Evolutionary conservation across 2,329 filamentous ascomycete species (phyloP).

Genomic region (Penicillium hordei): DNA sequence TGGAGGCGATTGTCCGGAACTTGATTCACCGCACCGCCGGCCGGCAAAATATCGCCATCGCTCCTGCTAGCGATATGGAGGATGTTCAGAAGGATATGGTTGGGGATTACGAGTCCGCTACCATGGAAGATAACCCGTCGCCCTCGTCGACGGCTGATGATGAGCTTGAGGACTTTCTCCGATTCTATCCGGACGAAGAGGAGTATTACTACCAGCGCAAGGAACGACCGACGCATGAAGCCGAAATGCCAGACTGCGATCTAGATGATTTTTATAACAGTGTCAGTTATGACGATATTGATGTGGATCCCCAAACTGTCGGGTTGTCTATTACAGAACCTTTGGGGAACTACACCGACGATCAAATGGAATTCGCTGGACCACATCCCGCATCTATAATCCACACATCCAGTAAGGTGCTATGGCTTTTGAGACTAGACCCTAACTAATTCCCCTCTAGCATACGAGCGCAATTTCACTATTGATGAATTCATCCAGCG

Average conservation of each 20-base stretch:
- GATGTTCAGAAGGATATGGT: conserved; percentile 21
- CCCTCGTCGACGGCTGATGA: conserved; percentile 22
- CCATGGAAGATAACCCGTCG: conserved; percentile 16
- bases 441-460: conserved; percentile 18
- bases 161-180: conserved; percentile 35
- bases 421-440: background rate
- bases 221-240: conserved; percentile 9
- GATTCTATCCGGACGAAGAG: conserved; percentile 34
- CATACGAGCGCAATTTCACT: conserved; percentile 43
- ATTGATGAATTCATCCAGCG: conserved; percentile 46
- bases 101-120: conserved; percentile 27
- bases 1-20: conserved; percentile 22
- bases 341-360: conserved; percentile 15
- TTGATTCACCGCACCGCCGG: conserved; percentile 16
- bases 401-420: conserved; percentile 32
- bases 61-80: conserved; percentile 20
- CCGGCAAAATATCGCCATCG: conserved; percentile 25
- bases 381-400: conserved; percentile 27
- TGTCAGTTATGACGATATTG: conserved; percentile 19
- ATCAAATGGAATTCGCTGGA: conserved; percentile 16
- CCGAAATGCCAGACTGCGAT: conserved; percentile 25
- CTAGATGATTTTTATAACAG: conserved; percentile 34
- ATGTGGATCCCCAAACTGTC: conserved; percentile 11
- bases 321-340: conserved; percentile 3
- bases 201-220: conserved; percentile 21